Percentiles rank a stretch among this genome's conserved stretches.
These are phyloP conservation scores for Amphirosellinia nigrospora DNA, from an alignment of 495 filamentous ascomycete species.

Conservation along the genomic window DNA sequence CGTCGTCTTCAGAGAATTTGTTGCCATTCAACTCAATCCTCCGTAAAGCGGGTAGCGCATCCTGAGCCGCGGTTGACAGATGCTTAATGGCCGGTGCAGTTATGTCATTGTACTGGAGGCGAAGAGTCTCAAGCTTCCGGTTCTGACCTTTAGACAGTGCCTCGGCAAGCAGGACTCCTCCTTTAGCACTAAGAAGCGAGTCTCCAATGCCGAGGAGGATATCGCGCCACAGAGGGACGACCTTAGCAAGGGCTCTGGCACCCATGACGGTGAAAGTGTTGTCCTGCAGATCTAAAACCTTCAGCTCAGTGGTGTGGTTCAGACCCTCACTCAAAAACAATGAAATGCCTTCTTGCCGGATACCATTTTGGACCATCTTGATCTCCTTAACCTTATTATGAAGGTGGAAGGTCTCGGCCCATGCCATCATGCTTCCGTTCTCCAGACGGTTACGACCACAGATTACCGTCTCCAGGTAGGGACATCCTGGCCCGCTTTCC, in stretches of 20 bases:
- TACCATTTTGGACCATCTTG: slow-evolving; percentile 99
- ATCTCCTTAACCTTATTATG: slow-evolving; percentile 80
- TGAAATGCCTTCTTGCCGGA: slow-evolving; percentile 89
- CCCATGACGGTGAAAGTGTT: slow-evolving; percentile 92
- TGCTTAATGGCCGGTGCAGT: slow-evolving; percentile 72
- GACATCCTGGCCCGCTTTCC: slow-evolving; percentile 67
- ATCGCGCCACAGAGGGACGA: slow-evolving; percentile 73
- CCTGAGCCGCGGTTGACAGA: slow-evolving; percentile 67
- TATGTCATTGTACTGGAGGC: slow-evolving; percentile 95
- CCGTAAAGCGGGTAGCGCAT: slow-evolving; percentile 71
- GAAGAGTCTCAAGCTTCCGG: slow-evolving; percentile 74
- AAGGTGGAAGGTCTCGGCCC: slow-evolving; percentile 83
- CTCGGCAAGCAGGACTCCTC: slow-evolving; percentile 73
- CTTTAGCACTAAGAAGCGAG: slow-evolving; percentile 80
- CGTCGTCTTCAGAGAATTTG: slow-evolving; percentile 87
- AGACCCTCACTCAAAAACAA: slow-evolving; percentile 79
- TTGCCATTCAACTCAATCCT: slow-evolving; percentile 96
- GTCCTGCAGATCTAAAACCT: slow-evolving; percentile 89
- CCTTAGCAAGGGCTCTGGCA: slow-evolving; percentile 76
- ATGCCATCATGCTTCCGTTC: slow-evolving; percentile 93
- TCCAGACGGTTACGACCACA: slow-evolving; percentile 96
- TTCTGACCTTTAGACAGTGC: slow-evolving; percentile 79
- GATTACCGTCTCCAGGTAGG: slow-evolving; percentile 89
- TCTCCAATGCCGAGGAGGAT: slow-evolving; percentile 85
- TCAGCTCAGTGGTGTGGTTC: slow-evolving; percentile 64